Evolutionary conservation across 371 early-diverging fungal species (phyloP), one percentile per base, ranked within the genome.

Genomic region (Mucor plumbeus): DNA sequence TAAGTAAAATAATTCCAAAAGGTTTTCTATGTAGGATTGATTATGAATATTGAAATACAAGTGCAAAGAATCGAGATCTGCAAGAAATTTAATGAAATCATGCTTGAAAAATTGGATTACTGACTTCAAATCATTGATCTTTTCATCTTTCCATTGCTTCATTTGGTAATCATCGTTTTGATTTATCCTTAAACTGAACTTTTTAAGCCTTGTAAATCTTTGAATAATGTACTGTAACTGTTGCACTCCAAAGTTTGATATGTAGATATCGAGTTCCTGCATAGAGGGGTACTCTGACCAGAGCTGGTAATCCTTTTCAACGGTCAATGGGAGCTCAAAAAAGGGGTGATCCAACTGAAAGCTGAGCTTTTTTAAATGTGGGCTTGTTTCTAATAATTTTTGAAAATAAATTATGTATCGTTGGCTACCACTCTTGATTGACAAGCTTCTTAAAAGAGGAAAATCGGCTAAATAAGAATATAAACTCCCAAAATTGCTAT

Each of bases 391-490:
- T 10, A 58, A 21, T 10, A 58, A 38, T 11, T 19, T 6, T 14
- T 58, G 38, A 8, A 58, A 58, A 38, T 36, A 36, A n/a, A 58
- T 21, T 19, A 58, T 35, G 38, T 39, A n/a, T 6, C 38, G 58
- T 11, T 19, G 58, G 19, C 58, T 58, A 1, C 58, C 58, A 10
- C 58, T 58, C 58, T 58, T 58, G 19, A 58, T 58, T 1, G 58
- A 19, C 5, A 58, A 19, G 10, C 17, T n/a, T 17, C 5, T 36
- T 38, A 58, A 19, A 9, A 19, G 14, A 5, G 35, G 19, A 17
- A 58, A 58, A 5, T 11, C 39, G 3, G 10, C 19, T 8, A 58
- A 19, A 19, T 58, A 58, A 38, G 19, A 36, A 11, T 10, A 19
- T 10, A 58, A 34, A 5, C 34, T 35, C 0, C 35, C 34, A 56